Evolutionary conservation across 371 early-diverging fungal species (phyloP), one percentile per base, ranked within the genome.

Genomic region (Actinomucor elegans): DNA sequence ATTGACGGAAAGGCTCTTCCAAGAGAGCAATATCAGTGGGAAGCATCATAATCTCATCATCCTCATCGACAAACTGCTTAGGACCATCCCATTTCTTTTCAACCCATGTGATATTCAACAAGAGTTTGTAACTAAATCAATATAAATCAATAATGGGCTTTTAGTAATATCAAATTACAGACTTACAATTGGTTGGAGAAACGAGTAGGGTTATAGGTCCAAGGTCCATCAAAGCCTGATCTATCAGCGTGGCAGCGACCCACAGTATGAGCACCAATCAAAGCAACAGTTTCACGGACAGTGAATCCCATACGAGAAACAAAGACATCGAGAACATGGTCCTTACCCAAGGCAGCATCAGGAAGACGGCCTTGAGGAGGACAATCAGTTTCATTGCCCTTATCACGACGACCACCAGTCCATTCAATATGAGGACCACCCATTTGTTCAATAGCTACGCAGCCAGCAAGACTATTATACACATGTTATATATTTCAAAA

Each of bases 211-310:
- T 87, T 86, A 58, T 79, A 72, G 15, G 89, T 92, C 94, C 94
- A 94, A 18, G 92, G 92, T 2, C 94, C 94, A 24, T 89, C 91
- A 55, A 74, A 94, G 18, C 95, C 95, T 48, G 87, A 86, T 41
- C 93, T 84, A 54, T 86, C 83, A 31, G 70, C 59, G 66, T 94
- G 95, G 76, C 93, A 93, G 59, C 93, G 84, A 15, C 95, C 94
- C n/a, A 94, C 76, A 15, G 89, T 82, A 64, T 94, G 95, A 27
- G 94, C 95, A 32, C 95, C 95, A 27, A 84, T 70, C 55, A 95
- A 75, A 3, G 92, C 92, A 33, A 88, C 89, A 31, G 90, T 92
- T 61, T 94, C 94, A 47, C 72, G 79, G 23, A 78, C 73, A 37
- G 71, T 81, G 73, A 92, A 90, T 37, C 88, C 89, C 91, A 92